Evolutionary conservation across 1,284 basidiomycete species (phyloP), one percentile per base, ranked within the genome.

Genomic region (Trichosporon inkin): DNA sequence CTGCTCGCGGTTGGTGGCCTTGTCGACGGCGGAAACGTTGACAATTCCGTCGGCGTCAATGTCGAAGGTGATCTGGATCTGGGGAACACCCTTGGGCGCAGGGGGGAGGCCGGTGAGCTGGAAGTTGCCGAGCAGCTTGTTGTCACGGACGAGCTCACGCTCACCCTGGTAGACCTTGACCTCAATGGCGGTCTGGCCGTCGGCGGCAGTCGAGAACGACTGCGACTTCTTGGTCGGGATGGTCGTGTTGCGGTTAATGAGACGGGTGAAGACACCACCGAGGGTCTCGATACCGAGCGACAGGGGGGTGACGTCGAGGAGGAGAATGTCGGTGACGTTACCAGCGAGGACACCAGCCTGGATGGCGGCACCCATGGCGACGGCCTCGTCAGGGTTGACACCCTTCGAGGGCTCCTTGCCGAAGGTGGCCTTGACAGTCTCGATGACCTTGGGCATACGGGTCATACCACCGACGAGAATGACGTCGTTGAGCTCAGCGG

Each of bases 221-320:
- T 98, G 94, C 3, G 91, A 93, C 86, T 99, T 98, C 86, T 98
- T 99, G 74, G 94, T 98, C 19, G 95, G 95, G 80, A 98, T 98
- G 64, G 95, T 98, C 17, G 95, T 99, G 84, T 99, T 99, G 65
- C 95, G 89, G 78, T 86, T 88, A 80, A 94, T 93, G 55, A 92
- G 84, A 63, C 82, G 80, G 65, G 95, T 98, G 90, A 98, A 97
- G 80, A 99, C 97, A 78, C 95, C 95, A 72, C 95, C 95, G 63
- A 97, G 90, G 8, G 95, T 98, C 82, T 96, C 90, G 69, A 96
- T 95, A 84, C 86, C 85, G 63, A 76, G 75, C 59, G 77, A 78
- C 36, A 78, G 71, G 40, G 94, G 94, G 22, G 94, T 97, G 58
- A 98, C 94, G 75, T 97, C 94, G 65, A 99, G 86, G 44, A 99